Evolutionary conservation across 257 asterid species (phyloP).

Genomic region (Capsicum rhomboideum): DNA sequence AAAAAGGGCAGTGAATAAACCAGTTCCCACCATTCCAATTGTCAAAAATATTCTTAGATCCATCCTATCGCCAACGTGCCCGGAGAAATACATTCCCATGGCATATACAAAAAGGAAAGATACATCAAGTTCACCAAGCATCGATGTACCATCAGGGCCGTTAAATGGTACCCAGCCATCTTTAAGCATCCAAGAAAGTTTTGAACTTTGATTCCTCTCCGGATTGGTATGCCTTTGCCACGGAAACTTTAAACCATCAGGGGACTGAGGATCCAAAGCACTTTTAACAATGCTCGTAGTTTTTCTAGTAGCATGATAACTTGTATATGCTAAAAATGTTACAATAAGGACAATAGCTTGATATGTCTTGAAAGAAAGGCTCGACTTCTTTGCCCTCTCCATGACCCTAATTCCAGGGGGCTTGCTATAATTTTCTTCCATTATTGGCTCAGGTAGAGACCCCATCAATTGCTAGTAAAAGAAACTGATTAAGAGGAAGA

Average conservation of each 20-base stretch:
- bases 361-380: constrained; percentile 66
- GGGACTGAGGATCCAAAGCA: constrained; percentile 89
- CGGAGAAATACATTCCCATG: constrained; percentile 79
- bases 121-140: constrained; percentile 94
- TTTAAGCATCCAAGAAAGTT: constrained; percentile 34
- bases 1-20: constrained; percentile 80
- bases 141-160: constrained; percentile 60
- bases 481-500: not conserved
- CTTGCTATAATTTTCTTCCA: constrained; percentile 27
- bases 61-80: constrained; percentile 88
- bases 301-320: constrained; percentile 87
- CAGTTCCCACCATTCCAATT: constrained; percentile 90
- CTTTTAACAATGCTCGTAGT: constrained; percentile 89
- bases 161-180: constrained; percentile 88
- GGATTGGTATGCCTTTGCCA: constrained; percentile 44
- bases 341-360: constrained; percentile 70
- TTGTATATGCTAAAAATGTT: constrained; percentile 73
- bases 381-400: constrained; percentile 43
- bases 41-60: constrained; percentile 76
- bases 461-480: constrained; percentile 34
- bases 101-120: constrained; percentile 89
- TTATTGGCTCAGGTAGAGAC: constrained; percentile 26
- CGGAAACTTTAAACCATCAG: constrained; percentile 23
- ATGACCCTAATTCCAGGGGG: constrained; percentile 62
- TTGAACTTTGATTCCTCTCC: constrained; percentile 18